Evolutionary conservation across 2,329 filamentous ascomycete species (phyloP).

Genomic region (Microcyclosporella mali): DNA sequence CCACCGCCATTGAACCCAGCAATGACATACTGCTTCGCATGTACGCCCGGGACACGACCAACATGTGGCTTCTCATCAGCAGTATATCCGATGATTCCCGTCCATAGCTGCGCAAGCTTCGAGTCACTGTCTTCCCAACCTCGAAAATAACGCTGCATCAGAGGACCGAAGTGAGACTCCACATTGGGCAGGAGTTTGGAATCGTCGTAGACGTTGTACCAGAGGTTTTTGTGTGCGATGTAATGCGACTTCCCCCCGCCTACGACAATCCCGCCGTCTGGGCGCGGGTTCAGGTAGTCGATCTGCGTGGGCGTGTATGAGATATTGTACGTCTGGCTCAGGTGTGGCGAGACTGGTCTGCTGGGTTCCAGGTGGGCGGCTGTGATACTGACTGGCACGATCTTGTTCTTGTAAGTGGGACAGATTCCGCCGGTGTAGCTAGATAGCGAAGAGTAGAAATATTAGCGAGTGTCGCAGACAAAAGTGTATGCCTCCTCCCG

Average conservation of each 20-base stretch:
- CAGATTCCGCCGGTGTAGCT: slow-evolving; percentile 22
- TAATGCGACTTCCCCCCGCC: slow-evolving; percentile 36
- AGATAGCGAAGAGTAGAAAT: no score
- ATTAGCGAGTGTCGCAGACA: no score
- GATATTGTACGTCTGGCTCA: slow-evolving; percentile 23
- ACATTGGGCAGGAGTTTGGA: slow-evolving; percentile 38
- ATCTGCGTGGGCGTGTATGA: slow-evolving; percentile 7
- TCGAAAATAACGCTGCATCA: slow-evolving; percentile 43
- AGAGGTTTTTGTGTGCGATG: slow-evolving; percentile 31
- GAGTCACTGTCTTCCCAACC: slow-evolving; percentile 45
- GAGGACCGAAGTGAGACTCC: slow-evolving; percentile 40
- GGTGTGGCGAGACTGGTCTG: slow-evolving; percentile 7
- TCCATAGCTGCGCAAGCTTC: slow-evolving; percentile 37
- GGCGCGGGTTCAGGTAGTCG: slow-evolving; percentile 39
- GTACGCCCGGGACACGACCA: slow-evolving; percentile 18
- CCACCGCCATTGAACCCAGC: slow-evolving; percentile 1
- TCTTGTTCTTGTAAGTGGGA: slow-evolving; percentile 30
- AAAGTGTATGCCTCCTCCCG: no score
- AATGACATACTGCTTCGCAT: background rate
- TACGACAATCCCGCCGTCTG: slow-evolving; percentile 41
- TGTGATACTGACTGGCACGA: slow-evolving; percentile 39
- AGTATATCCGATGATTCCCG: slow-evolving; percentile 31
- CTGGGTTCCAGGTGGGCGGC: background rate
- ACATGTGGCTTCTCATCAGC: slow-evolving; percentile 14
- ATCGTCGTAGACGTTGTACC: slow-evolving; percentile 46